A percentile compares a stretch with the other conserved stretches of the same genome.
Evolutionary conservation across 345 rosid genomes (phyloP).

Genomic region (Pugionium dolabratum): DNA sequence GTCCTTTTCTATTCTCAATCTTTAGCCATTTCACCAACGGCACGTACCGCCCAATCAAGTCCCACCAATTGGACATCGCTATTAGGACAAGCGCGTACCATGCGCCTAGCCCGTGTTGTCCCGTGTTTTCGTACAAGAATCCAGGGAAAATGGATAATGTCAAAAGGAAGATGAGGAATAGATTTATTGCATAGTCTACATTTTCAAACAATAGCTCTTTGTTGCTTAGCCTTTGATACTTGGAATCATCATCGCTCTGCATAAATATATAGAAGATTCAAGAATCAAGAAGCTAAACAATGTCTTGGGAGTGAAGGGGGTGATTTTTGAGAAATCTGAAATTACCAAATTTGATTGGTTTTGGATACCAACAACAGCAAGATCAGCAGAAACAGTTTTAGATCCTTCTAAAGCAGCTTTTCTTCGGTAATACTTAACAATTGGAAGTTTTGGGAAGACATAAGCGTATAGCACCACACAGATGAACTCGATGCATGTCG

Average conservation of each 20-base stretch:
- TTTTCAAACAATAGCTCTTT: constrained; percentile 59
- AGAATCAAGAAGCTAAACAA: not conserved
- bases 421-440: constrained; percentile 77
- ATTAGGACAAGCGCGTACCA: constrained; percentile 79
- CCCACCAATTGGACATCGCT: constrained; percentile 68
- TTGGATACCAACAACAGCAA: constrained; percentile 86
- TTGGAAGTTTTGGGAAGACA: constrained; percentile 70
- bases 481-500: constrained; percentile 61
- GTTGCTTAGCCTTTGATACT: constrained; percentile 51
- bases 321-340: constrained; percentile 10
- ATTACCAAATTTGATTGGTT: constrained; percentile 36
- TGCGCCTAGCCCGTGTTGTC: constrained; percentile 56
- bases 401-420: constrained; percentile 92
- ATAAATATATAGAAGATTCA: not conserved
- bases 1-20: constrained; percentile 66
- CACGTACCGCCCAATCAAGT: constrained; percentile 62
- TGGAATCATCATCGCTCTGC: constrained; percentile 43
- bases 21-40: constrained; percentile 59
- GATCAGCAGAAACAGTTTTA: constrained; percentile 80
- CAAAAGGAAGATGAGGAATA: constrained; percentile 62
- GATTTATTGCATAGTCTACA: constrained; percentile 63
- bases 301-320: not conserved
- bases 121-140: constrained; percentile 77
- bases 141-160: constrained; percentile 87
- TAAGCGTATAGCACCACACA: constrained; percentile 65